These are phyloP conservation scores for Apiotrichum akiyoshidainum DNA, from an alignment of 1,284 basidiomycete genomes.

Conservation along the genomic window DNA sequence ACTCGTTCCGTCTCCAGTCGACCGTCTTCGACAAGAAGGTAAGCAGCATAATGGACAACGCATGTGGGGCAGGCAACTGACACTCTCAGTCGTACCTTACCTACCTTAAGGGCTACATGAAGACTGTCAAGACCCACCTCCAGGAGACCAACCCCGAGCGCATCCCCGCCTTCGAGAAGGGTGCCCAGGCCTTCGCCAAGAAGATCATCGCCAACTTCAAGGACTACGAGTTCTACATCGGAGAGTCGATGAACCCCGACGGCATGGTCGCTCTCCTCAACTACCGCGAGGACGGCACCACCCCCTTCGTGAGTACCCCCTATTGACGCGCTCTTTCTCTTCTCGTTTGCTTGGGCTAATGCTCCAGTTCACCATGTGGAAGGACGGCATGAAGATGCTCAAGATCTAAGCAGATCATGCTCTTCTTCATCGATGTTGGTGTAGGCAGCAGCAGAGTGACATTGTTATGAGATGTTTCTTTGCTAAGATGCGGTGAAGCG, in stretches of 20 bases:
- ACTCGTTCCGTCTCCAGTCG: constrained; percentile 84
- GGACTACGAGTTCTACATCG: constrained; percentile 64
- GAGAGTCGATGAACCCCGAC: constrained; percentile 79
- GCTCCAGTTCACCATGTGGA: constrained; percentile 75
- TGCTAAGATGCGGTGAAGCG: no score
- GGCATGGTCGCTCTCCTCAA: constrained; percentile 85
- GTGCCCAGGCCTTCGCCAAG: constrained; percentile 72
- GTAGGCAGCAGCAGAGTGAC: no score
- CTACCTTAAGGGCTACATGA: constrained; percentile 92
- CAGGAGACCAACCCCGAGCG: constrained; percentile 62
- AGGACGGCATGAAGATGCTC: constrained; percentile 73
- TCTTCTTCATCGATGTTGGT: no score
- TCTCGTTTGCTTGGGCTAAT: not conserved
- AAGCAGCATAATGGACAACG: not conserved
- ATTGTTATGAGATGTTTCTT: no score
- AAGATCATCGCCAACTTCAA: constrained; percentile 88
- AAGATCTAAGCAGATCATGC: constrained; percentile 28
- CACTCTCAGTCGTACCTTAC: constrained; percentile 60
- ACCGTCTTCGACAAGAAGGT: constrained; percentile 89
- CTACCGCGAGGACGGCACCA: constrained; percentile 59
- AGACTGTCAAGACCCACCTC: constrained; percentile 67
- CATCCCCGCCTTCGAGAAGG: constrained; percentile 78
- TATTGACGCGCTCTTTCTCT: not conserved
- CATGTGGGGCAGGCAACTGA: not conserved
- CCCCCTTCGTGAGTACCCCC: constrained; percentile 56